Percentiles rank a stretch among this genome's conserved stretches.
phyloP scores from a whole-genome alignment of 768 basidiomycete genomes.

The Auricularia cornea region DNA sequence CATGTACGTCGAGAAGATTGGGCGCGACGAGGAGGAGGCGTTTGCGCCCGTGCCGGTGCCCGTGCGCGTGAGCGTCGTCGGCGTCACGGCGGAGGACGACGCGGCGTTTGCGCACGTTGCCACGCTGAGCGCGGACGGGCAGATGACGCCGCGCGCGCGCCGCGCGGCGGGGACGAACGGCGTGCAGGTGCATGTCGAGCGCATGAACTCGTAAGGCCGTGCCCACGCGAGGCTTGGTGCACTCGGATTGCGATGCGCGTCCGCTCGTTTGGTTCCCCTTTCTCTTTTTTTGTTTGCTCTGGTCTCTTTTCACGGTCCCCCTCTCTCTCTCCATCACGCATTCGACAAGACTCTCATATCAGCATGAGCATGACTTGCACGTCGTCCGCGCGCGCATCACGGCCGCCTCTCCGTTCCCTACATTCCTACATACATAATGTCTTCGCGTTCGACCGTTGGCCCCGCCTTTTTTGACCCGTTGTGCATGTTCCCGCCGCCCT shows the following conservation, averaged over 20 bases:
- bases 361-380: too few species aligned
- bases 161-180: too few species aligned
- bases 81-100: neutral
- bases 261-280: too few species aligned
- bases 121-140: neutral
- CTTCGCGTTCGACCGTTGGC: neutral
- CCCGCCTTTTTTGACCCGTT: neutral
- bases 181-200: neutral
- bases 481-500: neutral
- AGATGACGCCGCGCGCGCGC: neutral
- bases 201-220: neutral
- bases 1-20: neutral
- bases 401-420: too few species aligned
- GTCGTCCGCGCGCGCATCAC: too few species aligned
- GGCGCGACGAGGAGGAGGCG: neutral
- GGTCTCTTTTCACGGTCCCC: too few species aligned
- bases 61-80: neutral
- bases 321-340: too few species aligned
- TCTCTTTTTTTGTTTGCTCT: too few species aligned
- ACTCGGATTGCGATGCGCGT: too few species aligned
- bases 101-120: neutral
- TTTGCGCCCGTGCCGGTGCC: neutral
- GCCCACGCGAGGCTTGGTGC: too few species aligned
- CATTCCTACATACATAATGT: too few species aligned
- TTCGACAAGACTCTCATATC: too few species aligned